Conservation (phyloP, 2,329 filamentous ascomycete species). For the Nemania sp. region DNA sequence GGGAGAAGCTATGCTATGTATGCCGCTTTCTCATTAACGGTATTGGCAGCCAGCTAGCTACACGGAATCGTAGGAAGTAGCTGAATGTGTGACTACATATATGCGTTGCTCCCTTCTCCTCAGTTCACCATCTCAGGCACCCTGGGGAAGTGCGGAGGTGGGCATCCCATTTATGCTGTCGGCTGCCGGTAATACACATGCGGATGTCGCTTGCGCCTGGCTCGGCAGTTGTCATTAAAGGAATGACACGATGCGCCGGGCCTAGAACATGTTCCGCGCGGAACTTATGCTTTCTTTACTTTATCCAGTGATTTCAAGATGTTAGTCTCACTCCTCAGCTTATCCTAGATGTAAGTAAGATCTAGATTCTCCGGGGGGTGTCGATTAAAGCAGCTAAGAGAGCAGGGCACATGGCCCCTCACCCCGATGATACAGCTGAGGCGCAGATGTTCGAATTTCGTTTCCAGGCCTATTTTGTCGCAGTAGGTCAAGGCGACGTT, state of each 20-base stretch:
- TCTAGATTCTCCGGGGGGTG: too few species aligned
- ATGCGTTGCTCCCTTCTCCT: conserved; percentile 9
- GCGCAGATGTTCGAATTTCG: too few species aligned
- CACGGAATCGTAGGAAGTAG: not conserved
- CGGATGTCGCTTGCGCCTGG: not conserved
- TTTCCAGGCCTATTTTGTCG: too few species aligned
- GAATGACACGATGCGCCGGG: not conserved
- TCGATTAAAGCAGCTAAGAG: too few species aligned
- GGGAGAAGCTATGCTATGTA: not conserved
- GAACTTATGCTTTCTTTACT: not conserved
- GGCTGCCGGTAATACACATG: conserved; percentile 23
- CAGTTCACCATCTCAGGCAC: not conserved
- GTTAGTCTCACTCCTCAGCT: too few species aligned
- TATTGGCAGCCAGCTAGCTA: not conserved
- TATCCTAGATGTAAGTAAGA: too few species aligned
- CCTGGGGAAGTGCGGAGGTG: conserved; percentile 17
- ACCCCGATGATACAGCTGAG: too few species aligned
- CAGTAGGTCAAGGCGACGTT: too few species aligned
- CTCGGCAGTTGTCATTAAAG: conserved; percentile 19
- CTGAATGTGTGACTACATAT: not conserved
- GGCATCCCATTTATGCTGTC: conserved; percentile 21
- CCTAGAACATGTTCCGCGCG: not conserved
- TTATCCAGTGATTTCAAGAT: too few species aligned
- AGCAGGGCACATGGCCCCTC: too few species aligned
- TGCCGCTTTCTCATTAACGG: not conserved